Evolutionary conservation across 352 stramenopile genomes (phyloP).

Genomic region (Pythium grandisporangium): DNA sequence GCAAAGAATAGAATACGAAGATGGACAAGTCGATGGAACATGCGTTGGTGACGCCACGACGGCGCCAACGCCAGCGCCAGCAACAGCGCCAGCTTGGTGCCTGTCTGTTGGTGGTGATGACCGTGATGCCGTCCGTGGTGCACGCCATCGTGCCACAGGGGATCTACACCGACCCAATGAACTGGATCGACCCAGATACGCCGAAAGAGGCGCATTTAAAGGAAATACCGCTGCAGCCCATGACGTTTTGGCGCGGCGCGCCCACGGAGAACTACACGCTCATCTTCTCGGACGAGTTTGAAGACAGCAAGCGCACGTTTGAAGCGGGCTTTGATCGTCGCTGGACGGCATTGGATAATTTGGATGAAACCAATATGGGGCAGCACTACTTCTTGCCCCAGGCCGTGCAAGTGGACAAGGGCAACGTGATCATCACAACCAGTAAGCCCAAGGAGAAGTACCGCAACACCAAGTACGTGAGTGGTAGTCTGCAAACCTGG

Average conservation of each 20-base stretch:
- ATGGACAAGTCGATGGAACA: too few relatives aligned
- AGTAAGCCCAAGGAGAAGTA: conserved; percentile 80
- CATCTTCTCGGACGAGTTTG: conserved; percentile 97
- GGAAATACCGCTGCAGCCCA: conserved; percentile 28
- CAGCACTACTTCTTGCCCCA: conserved; percentile 96
- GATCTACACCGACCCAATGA: conserved; percentile 28
- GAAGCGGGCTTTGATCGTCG: conserved; percentile 90
- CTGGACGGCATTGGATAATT: conserved; percentile 95
- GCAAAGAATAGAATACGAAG: too few relatives aligned
- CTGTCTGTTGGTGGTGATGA: conserved; percentile 11
- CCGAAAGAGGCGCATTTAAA: conserved; percentile 33
- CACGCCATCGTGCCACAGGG: conserved; percentile 15
- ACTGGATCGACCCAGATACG: conserved; percentile 81
- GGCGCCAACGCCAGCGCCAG: too few relatives aligned
- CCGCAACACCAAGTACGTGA: conserved; percentile 71
- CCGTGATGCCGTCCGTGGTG: conserved; percentile 7
- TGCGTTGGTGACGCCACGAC: too few relatives aligned
- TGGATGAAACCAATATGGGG: conserved; percentile 91
- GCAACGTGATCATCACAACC: conserved; percentile 90
- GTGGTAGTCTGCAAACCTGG: conserved; percentile 94
- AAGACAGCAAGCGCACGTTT: conserved; percentile 90
- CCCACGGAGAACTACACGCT: conserved; percentile 59
- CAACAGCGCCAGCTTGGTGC: too few relatives aligned
- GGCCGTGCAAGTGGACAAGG: conserved; percentile 88
- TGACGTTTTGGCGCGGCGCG: conserved; percentile 18